Conservation (phyloP, 2,329 filamentous ascomycete species). For the Botryosphaeria dothidea region DNA sequence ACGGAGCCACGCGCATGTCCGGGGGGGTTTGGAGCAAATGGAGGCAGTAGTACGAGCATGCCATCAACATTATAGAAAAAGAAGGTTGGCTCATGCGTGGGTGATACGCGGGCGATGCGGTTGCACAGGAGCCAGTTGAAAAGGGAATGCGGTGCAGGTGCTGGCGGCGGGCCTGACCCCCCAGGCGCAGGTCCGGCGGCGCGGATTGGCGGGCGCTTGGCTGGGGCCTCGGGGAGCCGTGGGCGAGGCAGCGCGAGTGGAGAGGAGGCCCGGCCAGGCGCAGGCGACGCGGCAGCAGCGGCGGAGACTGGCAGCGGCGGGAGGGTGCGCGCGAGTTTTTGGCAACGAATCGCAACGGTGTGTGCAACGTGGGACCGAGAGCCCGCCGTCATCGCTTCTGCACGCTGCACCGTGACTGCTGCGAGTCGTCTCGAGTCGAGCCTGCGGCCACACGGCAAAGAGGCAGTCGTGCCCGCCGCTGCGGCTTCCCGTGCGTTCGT, state of each 20-base stretch:
- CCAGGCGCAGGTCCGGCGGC: background rate
- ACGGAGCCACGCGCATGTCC: background rate
- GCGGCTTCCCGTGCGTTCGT: background rate
- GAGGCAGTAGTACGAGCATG: slow-evolving; percentile 8
- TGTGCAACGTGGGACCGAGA: slow-evolving; percentile 1
- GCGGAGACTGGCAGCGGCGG: slow-evolving; percentile 2
- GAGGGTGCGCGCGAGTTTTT: background rate
- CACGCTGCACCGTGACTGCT: slow-evolving; percentile 15
- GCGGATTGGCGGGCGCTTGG: slow-evolving; percentile 3
- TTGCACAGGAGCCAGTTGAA: background rate
- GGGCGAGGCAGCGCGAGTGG: background rate
- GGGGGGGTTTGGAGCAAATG: background rate
- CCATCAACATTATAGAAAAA: background rate
- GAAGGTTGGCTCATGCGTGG: background rate
- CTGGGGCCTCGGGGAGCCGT: background rate
- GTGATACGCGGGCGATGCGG: background rate
- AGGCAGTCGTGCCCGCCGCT: background rate
- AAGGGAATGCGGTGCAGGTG: slow-evolving; percentile 7
- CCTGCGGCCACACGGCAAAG: slow-evolving; percentile 7
- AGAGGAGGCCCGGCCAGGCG: slow-evolving; percentile 1
- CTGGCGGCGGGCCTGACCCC: background rate
- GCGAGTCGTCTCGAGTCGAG: background rate
- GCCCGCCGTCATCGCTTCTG: slow-evolving; percentile 2
- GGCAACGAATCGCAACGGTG: background rate
- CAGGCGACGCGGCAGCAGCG: background rate